Evolutionary conservation across 441 rosid species (phyloP), one percentile per base, ranked within the genome.

Genomic region (Arabidopsis hybrid): DNA sequence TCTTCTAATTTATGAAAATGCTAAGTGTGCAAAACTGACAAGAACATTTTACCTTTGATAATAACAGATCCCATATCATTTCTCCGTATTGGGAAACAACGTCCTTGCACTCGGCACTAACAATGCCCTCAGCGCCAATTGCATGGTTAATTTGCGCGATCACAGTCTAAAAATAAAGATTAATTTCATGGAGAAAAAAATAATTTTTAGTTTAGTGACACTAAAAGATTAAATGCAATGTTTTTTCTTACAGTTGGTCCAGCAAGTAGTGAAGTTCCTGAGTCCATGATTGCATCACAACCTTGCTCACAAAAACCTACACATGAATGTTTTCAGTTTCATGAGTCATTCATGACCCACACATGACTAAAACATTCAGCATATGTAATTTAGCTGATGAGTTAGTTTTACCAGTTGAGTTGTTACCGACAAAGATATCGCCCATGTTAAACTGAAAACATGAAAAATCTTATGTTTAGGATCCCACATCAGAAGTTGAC

Each of bases 121-220:
- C 82, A 32, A 85, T 60, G 21, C 98, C 98, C 81, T 85, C 81
- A 50, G 89, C 95, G 38, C 97, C 97, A 56, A 91, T 87, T 13
- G 93, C 95, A 32, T 88, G 88, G 62, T 93, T 91, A 82, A 93
- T 88, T 80, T 93, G 89, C 5, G 93, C 53, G 53, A 93, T 88
- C 60, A 86, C 79, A 9, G 90, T 13, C 96, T 92, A 80, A 46
- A 60, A 60, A 26, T 6, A 34, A 59, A 66, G 0, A 12, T 59
- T 11, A 49, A 38, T n/a, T 46, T 35, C 46, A 73, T 34, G 51
- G 31, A 59, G 1, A 13, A 38, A 47, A 11, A 26, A 1, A 1
- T 13, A 3, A 13, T 3, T 1, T 49, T 2, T 7, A 26, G 59
- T 29, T 51, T 17, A 6, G 17, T 35, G 16, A 47, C 6, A 12